phyloP scores from a whole-genome alignment of 768 basidiomycete species.

The Mycena indigotica region DNA sequence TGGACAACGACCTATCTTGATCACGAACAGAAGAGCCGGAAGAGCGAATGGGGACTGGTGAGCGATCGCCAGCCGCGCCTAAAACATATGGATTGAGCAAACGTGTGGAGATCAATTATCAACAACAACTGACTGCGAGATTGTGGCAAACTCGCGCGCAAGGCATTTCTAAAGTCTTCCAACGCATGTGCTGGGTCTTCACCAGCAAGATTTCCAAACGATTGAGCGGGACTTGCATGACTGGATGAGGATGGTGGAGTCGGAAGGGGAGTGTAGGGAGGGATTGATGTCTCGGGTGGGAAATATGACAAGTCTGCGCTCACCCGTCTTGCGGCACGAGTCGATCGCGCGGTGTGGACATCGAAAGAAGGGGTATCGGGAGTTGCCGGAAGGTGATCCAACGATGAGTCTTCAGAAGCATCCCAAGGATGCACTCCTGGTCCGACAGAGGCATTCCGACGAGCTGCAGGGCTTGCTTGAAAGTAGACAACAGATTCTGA shows the following conservation, averaged over 20 bases:
- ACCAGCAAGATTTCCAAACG: constrained; percentile 7
- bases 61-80: constrained; percentile 10
- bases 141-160: constrained; percentile 32
- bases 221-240: constrained; percentile 16
- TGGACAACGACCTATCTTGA: constrained; percentile 38
- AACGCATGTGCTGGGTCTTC: constrained; percentile 35
- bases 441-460: constrained; percentile 49
- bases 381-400: constrained; percentile 31
- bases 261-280: constrained; percentile 19
- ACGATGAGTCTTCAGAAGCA: too few relatives aligned
- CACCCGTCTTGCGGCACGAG: constrained; percentile 16
- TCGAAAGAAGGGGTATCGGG: constrained; percentile 16
- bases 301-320: constrained; percentile 23
- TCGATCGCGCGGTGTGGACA: neutral
- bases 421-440: constrained; percentile 45
- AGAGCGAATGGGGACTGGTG: constrained; percentile 13
- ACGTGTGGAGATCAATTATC: neutral
- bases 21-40: constrained; percentile 22
- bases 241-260: constrained; percentile 14
- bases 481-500: constrained; percentile 75
- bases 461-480: constrained; percentile 50
- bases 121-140: constrained; percentile 11
- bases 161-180: constrained; percentile 42
- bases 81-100: neutral
- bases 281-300: constrained; percentile 5